Evolutionary conservation across 1,284 basidiomycete genomes (phyloP).

Genomic region (Cryptococcus wingfieldii): DNA sequence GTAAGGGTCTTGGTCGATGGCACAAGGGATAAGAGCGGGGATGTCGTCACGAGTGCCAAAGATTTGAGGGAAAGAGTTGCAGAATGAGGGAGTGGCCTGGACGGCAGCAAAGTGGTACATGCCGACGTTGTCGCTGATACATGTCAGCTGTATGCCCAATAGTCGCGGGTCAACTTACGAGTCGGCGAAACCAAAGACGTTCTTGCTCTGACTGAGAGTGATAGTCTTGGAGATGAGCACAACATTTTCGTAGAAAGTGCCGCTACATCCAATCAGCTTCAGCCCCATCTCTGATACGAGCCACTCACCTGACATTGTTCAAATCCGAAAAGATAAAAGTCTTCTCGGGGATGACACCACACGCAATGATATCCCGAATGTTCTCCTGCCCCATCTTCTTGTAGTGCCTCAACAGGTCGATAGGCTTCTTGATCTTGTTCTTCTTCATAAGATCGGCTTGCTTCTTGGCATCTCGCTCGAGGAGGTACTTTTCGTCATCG

Average conservation of each 20-base stretch:
- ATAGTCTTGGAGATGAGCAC: constrained; percentile 89
- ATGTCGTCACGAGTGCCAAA: constrained; percentile 81
- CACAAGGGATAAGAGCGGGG: constrained; percentile 93
- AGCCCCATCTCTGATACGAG: neutral
- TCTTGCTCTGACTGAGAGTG: constrained; percentile 88
- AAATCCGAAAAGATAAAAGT: constrained; percentile 97
- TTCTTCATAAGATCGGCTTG: constrained; percentile 45
- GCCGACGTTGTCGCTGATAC: constrained; percentile 87
- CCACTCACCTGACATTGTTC: constrained; percentile 64
- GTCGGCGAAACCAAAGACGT: constrained; percentile 93
- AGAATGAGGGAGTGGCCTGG: constrained; percentile 95
- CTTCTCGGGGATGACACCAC: constrained; percentile 86
- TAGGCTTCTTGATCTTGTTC: constrained; percentile 43
- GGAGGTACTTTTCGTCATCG: constrained; percentile 98
- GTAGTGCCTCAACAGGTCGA: constrained; percentile 68
- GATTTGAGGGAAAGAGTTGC: constrained; percentile 98
- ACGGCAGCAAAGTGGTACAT: constrained; percentile 98
- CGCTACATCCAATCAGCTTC: constrained; percentile 50
- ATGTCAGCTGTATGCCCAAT: neutral
- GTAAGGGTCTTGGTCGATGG: constrained; percentile 81
- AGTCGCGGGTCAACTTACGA: constrained; percentile 59
- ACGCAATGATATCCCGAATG: constrained; percentile 92
- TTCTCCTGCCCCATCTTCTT: constrained; percentile 79
- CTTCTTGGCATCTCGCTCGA: constrained; percentile 71
- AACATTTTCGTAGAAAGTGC: constrained; percentile 91